Base-by-base conservation (phyloP, 495 filamentous ascomycete species). In the Amphirosellinia nigrospora region DNA sequence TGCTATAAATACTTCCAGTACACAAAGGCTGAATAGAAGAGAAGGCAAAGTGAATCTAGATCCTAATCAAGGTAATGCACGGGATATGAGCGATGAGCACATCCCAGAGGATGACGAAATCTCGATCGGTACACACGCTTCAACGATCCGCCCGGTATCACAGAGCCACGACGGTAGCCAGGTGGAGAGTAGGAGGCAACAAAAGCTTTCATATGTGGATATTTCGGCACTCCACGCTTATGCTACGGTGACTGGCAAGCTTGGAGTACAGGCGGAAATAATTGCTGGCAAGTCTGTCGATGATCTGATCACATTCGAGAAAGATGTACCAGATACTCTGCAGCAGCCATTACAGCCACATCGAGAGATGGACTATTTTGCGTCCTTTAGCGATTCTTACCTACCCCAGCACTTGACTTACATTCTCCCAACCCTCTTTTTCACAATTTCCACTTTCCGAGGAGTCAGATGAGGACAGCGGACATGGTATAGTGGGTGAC, bases 311-410 rank as follows among this genome's bases (percentile, higher is more conserved):
- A 60, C 53, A 23, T 71, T 71, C 39, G 69, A 66, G 21, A 66
- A 23, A 21, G 62, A 71, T n/a, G 23, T 48, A 7, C 62, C 62
- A 10, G 45, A 52, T 52, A 56, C 39, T 16, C 23, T 66, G 21
- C 69, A 55, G 53, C 75, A 73, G 32, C 61, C 71, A 23, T 21
- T 32, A 21, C 69, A 73, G 39, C 30, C 65, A 41, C 72, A 71
- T 15, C 71, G 69, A 70, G 73, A 73, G 28, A 55, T 66, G 1
- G 76, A 78, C 65, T 78, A 76, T 52, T 76, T 78, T 55, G 58
- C 72, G 1, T 74, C 72, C 21, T 70, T 78, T 13, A 74, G 36
- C 45, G 72, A 78, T 34, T 72, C 76, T 11, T 76, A 76, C 66
- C 63, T 71, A 28, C 74, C 72, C 76, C 76, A 32, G 55, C 71